Base-by-base conservation (phyloP, 352 stramenopile species). In the Phytophthora brassicae region DNA sequence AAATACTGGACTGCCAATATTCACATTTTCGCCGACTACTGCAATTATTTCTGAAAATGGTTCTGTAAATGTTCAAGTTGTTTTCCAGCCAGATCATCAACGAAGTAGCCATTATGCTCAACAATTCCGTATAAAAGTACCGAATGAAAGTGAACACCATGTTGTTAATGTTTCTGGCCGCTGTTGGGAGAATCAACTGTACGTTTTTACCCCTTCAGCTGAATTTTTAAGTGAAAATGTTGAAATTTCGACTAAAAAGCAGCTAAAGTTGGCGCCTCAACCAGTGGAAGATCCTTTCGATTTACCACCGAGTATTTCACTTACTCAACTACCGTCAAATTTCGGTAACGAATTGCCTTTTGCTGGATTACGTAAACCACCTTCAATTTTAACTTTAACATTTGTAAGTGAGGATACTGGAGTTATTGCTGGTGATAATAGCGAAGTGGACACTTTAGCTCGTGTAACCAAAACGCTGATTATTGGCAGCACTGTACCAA, bases 101-200 rank as follows among this genome's bases (percentile, higher is more conserved):
- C 68, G 80, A 7, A 68, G 76, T 6, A 69, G 77, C 4, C 77
- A 92, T 33, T 94, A 92, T 56, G 50, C 43, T 1, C 66, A 77
- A 44, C 56, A 72, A 28, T 90, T 77, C 31, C 74, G 76, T 6
- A 77, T 95, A 33, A 68, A 86, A 44, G 84, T 93, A 2, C 83
- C 86, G 0, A 92, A 92, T 54, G 80, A 92, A 46, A 81, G 67
- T 4, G 84, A 95, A 43, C 70, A 76, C 1, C 78, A 94, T 54
- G 19, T 90, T 4, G 31, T 92, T 1, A 62, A 50, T 14, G 24
- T 87, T 7, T 68, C 74, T n/a, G 83, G 81, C 1, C 74, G 81
- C 0, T 92, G 84, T 59, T 92, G 84, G 81, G 84, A 92, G 53
- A 84, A 88, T 33, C 84, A 95, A 36, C 50, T 93, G 3, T 94